Base-by-base conservation (phyloP, 208 protist genomes). In the Leishmania braziliensis region DNA sequence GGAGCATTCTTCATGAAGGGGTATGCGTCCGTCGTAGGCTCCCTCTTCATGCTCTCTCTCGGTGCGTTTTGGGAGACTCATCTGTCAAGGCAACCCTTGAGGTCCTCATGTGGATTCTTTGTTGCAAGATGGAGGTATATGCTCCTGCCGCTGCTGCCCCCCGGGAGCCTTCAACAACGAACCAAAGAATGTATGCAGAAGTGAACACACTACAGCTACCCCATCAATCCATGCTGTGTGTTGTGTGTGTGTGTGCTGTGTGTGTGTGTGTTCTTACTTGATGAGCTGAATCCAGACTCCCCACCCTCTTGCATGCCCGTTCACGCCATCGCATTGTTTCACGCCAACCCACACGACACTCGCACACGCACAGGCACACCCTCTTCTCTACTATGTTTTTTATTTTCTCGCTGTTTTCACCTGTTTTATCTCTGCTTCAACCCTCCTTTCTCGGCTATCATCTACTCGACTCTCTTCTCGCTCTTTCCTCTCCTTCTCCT, bases 361-460 rank as follows among this genome's bases (percentile, higher is more conserved):
- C 48, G 33, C 70, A 56, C 46, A 56, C 26, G 5, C 48, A 36
- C 10, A 56, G 23, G 46, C 70, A 51, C 70, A 5, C 70, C 56
- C 70, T 16, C 20, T 48, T 1, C 70, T 56, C 18, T n/a, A 23
- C 4, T 43, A 23, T 69, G 63, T 69, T 69, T 69, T 43, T 69
- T 46, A 72, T 78, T 60, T 79, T 81, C 78, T 71, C 65, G 66
- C 73, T 79, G 43, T 46, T 50, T 80, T 23, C 9, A 26, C 18
- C 29, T 39, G 29, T 68, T 39, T 63, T 14, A 63, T 10, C 58
- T 60, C 53, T 79, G 58, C 63, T 74, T 54, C 29, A 71, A 54
- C 10, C 66, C 73, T 62, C 33, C 66, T 62, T 78, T 65, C 77
- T 69, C 68, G 6, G 3, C 20, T 12, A 5, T 53, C 10, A 18